These are phyloP conservation scores for Rhynchospora breviuscula DNA, from an alignment of 176 grass and related monocot species.

Conservation along the genomic window DNA sequence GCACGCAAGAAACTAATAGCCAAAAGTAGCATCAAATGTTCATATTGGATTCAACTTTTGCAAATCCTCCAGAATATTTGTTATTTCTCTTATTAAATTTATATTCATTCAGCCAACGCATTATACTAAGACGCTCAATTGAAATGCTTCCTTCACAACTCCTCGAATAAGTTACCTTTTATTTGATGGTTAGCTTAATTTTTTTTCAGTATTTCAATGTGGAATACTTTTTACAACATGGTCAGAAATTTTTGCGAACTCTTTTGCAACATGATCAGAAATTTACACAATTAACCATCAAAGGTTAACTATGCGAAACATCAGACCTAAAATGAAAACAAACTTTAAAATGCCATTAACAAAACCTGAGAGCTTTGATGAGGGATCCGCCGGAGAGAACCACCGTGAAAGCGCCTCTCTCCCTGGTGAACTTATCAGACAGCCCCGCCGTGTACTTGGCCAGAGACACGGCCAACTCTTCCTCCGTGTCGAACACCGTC, in stretches of 20 bases:
- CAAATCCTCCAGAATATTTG: background rate
- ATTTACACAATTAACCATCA: background rate
- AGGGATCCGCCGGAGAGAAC: slow-evolving; percentile 89
- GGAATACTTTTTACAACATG: background rate
- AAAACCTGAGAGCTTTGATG: slow-evolving; percentile 48
- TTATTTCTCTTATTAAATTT: background rate
- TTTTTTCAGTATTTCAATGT: background rate
- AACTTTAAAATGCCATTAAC: background rate
- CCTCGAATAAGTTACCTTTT: background rate
- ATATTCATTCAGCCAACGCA: background rate
- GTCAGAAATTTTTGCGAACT: no score
- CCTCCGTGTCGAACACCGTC: slow-evolving; percentile 47
- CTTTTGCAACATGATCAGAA: background rate
- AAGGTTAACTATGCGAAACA: background rate
- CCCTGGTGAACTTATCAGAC: slow-evolving; percentile 57
- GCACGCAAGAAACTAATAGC: background rate
- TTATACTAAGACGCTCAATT: background rate
- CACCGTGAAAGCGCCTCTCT: slow-evolving; percentile 77
- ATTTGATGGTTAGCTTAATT: background rate
- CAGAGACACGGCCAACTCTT: slow-evolving; percentile 55
- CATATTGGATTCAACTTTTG: background rate
- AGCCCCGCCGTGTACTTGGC: slow-evolving; percentile 76
- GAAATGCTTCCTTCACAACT: background rate
- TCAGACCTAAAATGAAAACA: background rate
- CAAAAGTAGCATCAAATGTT: background rate